These are phyloP conservation scores for Sarocladium brachiariae DNA, from an alignment of 2,329 filamentous ascomycete species.

Conservation along the genomic window DNA sequence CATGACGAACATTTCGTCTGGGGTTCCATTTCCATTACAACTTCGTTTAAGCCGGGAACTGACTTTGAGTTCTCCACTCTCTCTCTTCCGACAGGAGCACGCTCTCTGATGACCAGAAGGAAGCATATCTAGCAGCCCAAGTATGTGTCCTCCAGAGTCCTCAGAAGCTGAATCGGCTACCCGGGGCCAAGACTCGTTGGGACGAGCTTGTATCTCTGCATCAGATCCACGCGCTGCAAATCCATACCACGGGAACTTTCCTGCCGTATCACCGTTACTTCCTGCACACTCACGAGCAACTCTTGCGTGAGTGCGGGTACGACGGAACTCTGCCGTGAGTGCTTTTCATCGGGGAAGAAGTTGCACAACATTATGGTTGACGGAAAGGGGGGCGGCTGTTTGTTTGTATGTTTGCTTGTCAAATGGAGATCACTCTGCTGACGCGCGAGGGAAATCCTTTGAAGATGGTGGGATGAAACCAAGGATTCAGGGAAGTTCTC, in stretches of 20 bases:
- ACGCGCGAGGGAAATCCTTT: background rate
- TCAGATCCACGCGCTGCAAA: conserved; percentile 10
- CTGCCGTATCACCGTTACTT: conserved; percentile 13
- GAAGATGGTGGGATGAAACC: conserved; percentile 12
- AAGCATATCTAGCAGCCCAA: conserved; percentile 11
- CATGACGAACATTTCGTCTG: too few species aligned
- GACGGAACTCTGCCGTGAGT: conserved; percentile 10
- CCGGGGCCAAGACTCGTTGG: conserved; percentile 9
- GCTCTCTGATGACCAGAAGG: conserved; percentile 10
- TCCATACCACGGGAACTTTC: conserved; percentile 10
- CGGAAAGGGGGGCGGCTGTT: too few species aligned
- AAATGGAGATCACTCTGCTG: background rate
- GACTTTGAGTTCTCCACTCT: too few species aligned
- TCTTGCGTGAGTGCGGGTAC: conserved; percentile 12
- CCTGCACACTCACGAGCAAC: conserved; percentile 10
- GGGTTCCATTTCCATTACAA: background rate
- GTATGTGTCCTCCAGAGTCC: conserved; percentile 10
- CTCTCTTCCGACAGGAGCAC: too few species aligned
- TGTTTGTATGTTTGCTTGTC: too few species aligned
- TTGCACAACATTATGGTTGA: too few species aligned
- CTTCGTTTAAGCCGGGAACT: too few species aligned
- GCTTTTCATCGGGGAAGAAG: too few species aligned
- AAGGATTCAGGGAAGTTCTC: conserved; percentile 11
- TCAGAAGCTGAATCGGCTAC: conserved; percentile 2
- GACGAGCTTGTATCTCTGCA: conserved; percentile 12